Conservation (phyloP, 2,329 filamentous ascomycete genomes). For the Corynespora cassiicola region DNA sequence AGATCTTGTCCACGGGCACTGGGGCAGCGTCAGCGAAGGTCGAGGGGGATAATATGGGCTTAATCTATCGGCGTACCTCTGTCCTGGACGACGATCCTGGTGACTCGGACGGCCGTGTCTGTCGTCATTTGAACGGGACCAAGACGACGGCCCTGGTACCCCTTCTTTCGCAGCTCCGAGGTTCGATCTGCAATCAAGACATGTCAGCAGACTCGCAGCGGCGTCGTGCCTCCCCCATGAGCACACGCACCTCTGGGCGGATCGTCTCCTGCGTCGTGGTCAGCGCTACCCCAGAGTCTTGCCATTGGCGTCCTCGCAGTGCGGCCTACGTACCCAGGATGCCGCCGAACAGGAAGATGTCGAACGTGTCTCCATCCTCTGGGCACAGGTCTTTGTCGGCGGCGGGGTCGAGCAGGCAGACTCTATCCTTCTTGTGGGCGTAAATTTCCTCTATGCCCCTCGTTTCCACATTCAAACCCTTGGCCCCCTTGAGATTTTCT, state of each 20-base stretch:
- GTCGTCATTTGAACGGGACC: constrained; percentile 98
- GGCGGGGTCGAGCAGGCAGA: constrained; percentile 89
- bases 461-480: constrained; percentile 74
- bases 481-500: constrained; percentile 62
- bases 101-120: constrained; percentile 94
- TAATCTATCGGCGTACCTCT: constrained; percentile 72
- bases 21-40: constrained; percentile 23
- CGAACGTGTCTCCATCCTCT: constrained; percentile 81
- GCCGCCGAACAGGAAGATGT: constrained; percentile 93
- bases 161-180: constrained; percentile 92
- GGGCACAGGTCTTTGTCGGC: constrained; percentile 82
- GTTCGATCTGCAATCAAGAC: constrained; percentile 73
- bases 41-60: too few species aligned
- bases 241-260: constrained; percentile 78
- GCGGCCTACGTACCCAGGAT: constrained; percentile 74
- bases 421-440: constrained; percentile 70
- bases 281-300: constrained; percentile 21
- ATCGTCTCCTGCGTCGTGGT: constrained; percentile 74
- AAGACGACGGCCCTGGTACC: constrained; percentile 84
- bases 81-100: constrained; percentile 84
- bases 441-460: constrained; percentile 86
- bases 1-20: constrained; percentile 81
- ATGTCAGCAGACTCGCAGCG: constrained; percentile 25
- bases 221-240: constrained; percentile 7
- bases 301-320: constrained; percentile 1